Conservation (phyloP, 1,139 yeast species). For the Geotrichum phurueaensis region DNA sequence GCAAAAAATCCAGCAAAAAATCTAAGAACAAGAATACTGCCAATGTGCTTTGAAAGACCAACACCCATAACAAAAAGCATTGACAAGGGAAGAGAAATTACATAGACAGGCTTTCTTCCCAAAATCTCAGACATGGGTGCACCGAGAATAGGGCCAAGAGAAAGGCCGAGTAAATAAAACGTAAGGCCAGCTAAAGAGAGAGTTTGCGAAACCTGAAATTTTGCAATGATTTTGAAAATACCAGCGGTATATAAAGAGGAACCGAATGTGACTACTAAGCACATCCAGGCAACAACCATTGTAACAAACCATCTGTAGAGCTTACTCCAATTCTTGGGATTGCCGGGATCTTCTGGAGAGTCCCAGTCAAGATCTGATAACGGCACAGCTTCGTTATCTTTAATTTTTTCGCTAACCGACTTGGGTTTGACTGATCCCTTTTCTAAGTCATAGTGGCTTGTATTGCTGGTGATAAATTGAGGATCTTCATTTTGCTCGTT, state of each 20-base stretch:
- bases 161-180: constrained; percentile 49
- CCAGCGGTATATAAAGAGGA: constrained; percentile 44
- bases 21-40: constrained; percentile 50
- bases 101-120: constrained; percentile 57
- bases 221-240: constrained; percentile 36
- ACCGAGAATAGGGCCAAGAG: constrained; percentile 46
- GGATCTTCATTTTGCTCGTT: background rate
- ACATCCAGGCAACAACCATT: constrained; percentile 40
- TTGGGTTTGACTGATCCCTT: background rate
- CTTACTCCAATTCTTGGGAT: constrained; percentile 33
- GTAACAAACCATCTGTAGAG: constrained; percentile 34
- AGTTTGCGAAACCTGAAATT: constrained; percentile 52
- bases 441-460: background rate
- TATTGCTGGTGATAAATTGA: background rate
- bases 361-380: constrained; percentile 17
- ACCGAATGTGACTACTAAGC: constrained; percentile 42
- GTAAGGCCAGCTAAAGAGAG: constrained; percentile 58
- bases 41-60: constrained; percentile 49
- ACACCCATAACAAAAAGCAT: constrained; percentile 47
- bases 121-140: constrained; percentile 47
- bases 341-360: constrained; percentile 29
- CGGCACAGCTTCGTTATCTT: constrained; percentile 9
- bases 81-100: constrained; percentile 55
- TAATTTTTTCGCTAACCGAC: constrained; percentile 4
- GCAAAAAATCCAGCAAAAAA: constrained; percentile 75